Conservation (phyloP, 148 eudicot genomes). For the Rhododendron ovatum region DNA sequence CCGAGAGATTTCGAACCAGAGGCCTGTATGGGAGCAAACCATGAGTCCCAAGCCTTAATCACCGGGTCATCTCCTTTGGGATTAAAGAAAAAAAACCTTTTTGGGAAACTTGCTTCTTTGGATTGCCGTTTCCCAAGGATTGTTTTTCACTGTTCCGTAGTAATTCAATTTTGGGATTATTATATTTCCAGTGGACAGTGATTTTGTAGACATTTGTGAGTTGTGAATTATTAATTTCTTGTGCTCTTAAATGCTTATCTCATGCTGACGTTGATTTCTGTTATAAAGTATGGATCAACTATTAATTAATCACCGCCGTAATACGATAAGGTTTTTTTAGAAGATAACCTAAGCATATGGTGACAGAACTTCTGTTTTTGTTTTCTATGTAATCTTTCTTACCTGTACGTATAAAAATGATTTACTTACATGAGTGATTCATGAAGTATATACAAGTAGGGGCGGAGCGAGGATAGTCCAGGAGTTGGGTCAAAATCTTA, state of each 20-base stretch:
- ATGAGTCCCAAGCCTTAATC: no score
- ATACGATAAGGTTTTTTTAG: not conserved
- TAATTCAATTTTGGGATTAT: not conserved
- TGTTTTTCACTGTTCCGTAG: not conserved
- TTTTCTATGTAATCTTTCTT: not conserved
- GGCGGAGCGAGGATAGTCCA: not conserved
- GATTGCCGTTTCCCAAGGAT: not conserved
- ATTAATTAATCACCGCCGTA: not conserved
- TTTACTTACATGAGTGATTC: not conserved
- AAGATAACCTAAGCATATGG: not conserved
- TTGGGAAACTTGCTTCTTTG: not conserved
- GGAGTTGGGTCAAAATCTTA: not conserved
- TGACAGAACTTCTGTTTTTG: not conserved
- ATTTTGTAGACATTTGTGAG: not conserved
- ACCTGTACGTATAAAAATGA: not conserved
- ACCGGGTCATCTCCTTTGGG: not conserved
- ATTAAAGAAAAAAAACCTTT: not conserved
- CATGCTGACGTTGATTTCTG: not conserved
- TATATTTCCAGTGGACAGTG: not conserved
- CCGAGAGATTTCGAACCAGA: not conserved
- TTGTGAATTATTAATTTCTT: not conserved
- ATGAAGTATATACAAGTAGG: not conserved
- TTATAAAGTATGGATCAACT: not conserved
- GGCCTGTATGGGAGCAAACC: not conserved
- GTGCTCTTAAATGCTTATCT: not conserved